Base-by-base conservation (phyloP, 305 asterid species). In the Salvia sclarea region DNA sequence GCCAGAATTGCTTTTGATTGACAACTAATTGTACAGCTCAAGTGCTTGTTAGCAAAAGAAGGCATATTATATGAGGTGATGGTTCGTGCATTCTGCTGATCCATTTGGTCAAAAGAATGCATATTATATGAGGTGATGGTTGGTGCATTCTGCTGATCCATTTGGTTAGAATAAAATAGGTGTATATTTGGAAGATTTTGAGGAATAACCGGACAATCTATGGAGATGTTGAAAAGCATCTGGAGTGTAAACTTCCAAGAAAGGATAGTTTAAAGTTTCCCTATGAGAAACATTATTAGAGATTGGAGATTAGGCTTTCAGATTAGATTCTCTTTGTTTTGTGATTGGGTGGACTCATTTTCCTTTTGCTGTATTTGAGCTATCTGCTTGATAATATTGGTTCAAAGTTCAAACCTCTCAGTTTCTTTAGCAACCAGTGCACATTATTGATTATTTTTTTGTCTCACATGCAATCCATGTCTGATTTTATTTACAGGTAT, bases 401-500 rank as follows among this genome's bases (percentile, higher is more conserved):
- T 70, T 69, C 30, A 43, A 33, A 37, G 62, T 70, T 69, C 30
- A 43, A 33, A 37, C 40, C 59, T 57, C 22, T 63, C 31, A 61
- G 12, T 53, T 61, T 67, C 58, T 61, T 22, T 22, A 71, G 55
- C 61, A 66, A 50, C 31, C 40, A 41, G 18, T 68, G 71, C 68
- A 48, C 18, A 53, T 66, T 55, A 52, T 77, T 61, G 21, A 20
- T 68, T 61, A 20, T 66, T 71, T 54, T 48, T 73, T 47, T 17
- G 31, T 37, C 73, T 69, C 65, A 59, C 73, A 33, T 61, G 61
- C 58, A 55, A 62, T 53, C 44, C 50, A 8, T 58, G 76, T 72
- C 75, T 57, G 60, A 41, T 80, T 66, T 47, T 72, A 61, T 75
- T 74, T 90, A 83, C 89, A 90, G 98, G 85, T 93, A 93, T 81